Base-by-base conservation (phyloP, 192 early-diverging fungal species). In the Gaertneriomyces sp. region DNA sequence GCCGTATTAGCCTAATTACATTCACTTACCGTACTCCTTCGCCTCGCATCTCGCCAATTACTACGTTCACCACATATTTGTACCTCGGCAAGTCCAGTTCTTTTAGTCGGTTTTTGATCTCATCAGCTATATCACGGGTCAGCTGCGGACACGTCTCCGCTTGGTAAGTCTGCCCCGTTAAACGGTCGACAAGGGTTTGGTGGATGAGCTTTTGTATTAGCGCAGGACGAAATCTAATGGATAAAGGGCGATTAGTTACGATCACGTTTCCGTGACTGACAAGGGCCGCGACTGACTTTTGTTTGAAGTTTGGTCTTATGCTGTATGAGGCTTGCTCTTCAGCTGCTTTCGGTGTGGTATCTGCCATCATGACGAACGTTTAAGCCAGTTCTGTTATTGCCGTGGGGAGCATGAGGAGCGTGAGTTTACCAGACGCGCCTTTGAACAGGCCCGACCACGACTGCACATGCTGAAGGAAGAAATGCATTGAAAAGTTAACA, bases 31-130 rank as follows among this genome's bases (percentile, higher is more conserved):
- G 68, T 5, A 82, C 82, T 14, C 84, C 84, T 68, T 85, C 81
- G 5, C 84, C 84, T 7, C 78, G 42, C 74, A 85, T 81, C 70
- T 85, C 84, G 17, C 84, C 84, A 65, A 85, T 81, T 1, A 79
- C 66, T 14, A 85, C 84, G 53, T 85, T 72, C 2, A 85, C 84
- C 3, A 85, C 71, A 55, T 74, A 84, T 64, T 85, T 85, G 64
- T 85, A 85, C 51, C 84, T 64, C 42, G 60, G 54, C 41, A 84
- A 69, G 43, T 84, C 76, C 0, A 84, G 71, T 40, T 77, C 83
- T 65, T 84, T 84, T 43, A 85, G 74, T 61, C 75, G 76, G 52
- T 74, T 76, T 64, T 81, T 84, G 20, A 85, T 79, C 61, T 84
- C 81, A 68, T 85, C 84, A 9, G 81, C 79, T 20, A 85, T 84